These are phyloP conservation scores for Lichtheimia hyalospora DNA, from an alignment of 371 early-diverging fungal species.

Conservation along the genomic window DNA sequence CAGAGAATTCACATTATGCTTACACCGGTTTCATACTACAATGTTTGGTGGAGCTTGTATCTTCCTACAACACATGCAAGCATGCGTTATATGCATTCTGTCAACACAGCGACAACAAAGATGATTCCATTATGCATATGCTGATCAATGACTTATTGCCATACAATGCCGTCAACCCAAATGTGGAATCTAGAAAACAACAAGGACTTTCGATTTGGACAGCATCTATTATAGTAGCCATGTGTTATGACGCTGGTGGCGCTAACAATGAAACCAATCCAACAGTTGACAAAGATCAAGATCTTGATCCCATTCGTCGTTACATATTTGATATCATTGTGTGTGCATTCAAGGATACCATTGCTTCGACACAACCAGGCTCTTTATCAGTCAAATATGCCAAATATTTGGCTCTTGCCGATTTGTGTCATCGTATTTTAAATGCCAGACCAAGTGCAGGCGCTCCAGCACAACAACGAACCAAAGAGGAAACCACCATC, in stretches of 20 bases:
- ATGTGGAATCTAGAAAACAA: conserved; percentile 58
- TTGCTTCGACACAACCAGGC: conserved; percentile 40
- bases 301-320: conserved; percentile 62
- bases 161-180: conserved; percentile 51
- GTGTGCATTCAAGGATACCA: conserved; percentile 62
- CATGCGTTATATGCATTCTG: conserved; percentile 67
- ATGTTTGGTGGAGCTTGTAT: conserved; percentile 81
- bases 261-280: conserved; percentile 26
- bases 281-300: conserved; percentile 50
- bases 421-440: conserved; percentile 73
- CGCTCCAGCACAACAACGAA: conserved; percentile 5
- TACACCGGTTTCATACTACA: conserved; percentile 87
- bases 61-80: conserved; percentile 83
- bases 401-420: conserved; percentile 68
- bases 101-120: conserved; percentile 32
- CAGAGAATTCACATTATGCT: conserved; percentile 45
- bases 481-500: conserved; percentile 58
- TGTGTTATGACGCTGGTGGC: conserved; percentile 40
- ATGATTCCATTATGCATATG: conserved; percentile 46
- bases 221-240: conserved; percentile 57
- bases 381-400: conserved; percentile 64
- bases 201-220: conserved; percentile 71
- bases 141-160: conserved; percentile 67
- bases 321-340: conserved; percentile 68
- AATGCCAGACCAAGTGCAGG: conserved; percentile 46